These are phyloP conservation scores for Trypanosoma caninum DNA, from an alignment of 208 protist genomes.

Conservation along the genomic window DNA sequence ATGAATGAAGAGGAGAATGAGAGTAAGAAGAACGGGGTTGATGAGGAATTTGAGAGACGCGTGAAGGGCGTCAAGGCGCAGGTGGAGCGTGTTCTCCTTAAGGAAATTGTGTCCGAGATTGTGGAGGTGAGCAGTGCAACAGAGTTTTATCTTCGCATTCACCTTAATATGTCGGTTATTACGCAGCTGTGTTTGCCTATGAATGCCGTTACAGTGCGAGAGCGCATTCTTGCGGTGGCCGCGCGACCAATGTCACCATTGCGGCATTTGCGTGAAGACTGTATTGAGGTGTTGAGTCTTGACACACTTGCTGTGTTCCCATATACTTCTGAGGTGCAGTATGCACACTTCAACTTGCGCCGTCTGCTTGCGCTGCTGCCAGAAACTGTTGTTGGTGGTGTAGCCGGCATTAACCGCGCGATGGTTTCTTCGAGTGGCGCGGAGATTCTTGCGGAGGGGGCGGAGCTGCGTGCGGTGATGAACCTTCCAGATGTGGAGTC, in stretches of 20 bases:
- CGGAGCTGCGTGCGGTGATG: slow-evolving; percentile 94
- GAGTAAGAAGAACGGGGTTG: neutral
- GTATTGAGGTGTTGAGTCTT: slow-evolving; percentile 61
- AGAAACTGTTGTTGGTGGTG: slow-evolving; percentile 92
- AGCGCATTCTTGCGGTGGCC: slow-evolving; percentile 72
- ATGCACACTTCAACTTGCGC: slow-evolving; percentile 83
- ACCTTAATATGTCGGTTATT: slow-evolving; percentile 93
- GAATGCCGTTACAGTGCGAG: slow-evolving; percentile 66
- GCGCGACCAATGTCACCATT: slow-evolving; percentile 77
- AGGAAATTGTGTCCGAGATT: slow-evolving; percentile 86
- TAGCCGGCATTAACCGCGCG: slow-evolving; percentile 92
- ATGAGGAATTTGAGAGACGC: slow-evolving; percentile 34
- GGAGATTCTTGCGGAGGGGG: slow-evolving; percentile 93
- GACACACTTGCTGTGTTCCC: slow-evolving; percentile 73
- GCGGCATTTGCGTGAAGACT: slow-evolving; percentile 82
- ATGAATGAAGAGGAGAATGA: slow-evolving; percentile 5
- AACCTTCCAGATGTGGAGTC: slow-evolving; percentile 92
- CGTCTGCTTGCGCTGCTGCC: slow-evolving; percentile 84
- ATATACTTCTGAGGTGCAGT: slow-evolving; percentile 39
- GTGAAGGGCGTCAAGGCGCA: slow-evolving; percentile 86
- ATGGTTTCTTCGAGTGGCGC: slow-evolving; percentile 90
- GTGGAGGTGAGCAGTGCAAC: slow-evolving; percentile 79
- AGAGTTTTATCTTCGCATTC: slow-evolving; percentile 91
- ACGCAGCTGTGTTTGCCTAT: slow-evolving; percentile 92
- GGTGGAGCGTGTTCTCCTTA: slow-evolving; percentile 89